phyloP scores from a whole-genome alignment of 768 basidiomycete genomes.

The Lactifluus pinguis region DNA sequence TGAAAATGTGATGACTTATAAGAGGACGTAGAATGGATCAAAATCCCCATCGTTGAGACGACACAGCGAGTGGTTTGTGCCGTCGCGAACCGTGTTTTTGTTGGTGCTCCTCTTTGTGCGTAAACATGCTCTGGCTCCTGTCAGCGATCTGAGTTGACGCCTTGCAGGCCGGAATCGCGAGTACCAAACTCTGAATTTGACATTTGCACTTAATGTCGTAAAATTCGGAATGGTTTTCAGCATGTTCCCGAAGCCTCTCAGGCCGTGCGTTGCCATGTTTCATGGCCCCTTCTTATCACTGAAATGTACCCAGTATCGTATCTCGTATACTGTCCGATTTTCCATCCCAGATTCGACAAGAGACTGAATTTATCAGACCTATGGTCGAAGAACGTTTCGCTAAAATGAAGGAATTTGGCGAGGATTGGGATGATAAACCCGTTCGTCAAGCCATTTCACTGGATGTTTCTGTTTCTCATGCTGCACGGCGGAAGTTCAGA shows the following conservation, averaged over 20 bases:
- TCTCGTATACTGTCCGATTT: not conserved
- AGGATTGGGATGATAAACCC: conserved; percentile 22
- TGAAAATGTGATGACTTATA: conserved; percentile 19
- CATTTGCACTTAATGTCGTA: conserved; percentile 28
- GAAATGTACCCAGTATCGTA: not conserved
- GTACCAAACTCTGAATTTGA: conserved; percentile 25
- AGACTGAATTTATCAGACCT: not conserved
- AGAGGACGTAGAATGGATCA: conserved; percentile 21
- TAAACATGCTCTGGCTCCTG: not conserved
- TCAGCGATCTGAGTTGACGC: not conserved
- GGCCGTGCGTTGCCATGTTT: conserved; percentile 29
- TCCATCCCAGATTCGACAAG: not conserved
- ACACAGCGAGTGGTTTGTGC: conserved; percentile 25
- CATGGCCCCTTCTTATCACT: not conserved
- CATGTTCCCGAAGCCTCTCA: conserved; percentile 34
- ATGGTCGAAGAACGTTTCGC: conserved; percentile 1
- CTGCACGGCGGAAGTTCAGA: conserved; percentile 22
- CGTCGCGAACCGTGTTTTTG: conserved; percentile 28
- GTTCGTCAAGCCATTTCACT: conserved; percentile 12
- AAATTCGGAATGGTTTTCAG: conserved; percentile 25
- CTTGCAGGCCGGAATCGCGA: conserved; percentile 25
- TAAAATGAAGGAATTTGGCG: conserved; percentile 15
- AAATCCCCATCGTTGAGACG: conserved; percentile 17
- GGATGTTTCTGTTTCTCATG: not conserved
- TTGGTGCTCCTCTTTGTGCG: conserved; percentile 29